Base-by-base conservation (phyloP, 257 asterid genomes). In the Paraleonurus japonicus region DNA sequence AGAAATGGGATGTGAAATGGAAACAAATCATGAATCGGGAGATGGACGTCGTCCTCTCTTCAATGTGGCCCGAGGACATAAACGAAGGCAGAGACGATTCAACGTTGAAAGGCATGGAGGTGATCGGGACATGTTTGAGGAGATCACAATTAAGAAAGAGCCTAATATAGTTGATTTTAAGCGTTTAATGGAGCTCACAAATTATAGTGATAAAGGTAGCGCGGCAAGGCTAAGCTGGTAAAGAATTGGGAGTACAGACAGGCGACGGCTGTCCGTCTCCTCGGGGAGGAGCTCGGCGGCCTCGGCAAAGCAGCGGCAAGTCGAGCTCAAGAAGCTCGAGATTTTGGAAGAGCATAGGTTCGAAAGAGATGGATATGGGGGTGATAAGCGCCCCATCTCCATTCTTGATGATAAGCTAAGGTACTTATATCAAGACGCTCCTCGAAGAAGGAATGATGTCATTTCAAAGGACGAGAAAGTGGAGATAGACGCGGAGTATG, bases 41-140 rank as follows among this genome's bases (percentile, higher is more conserved):
- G 35, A 87, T 83, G 95, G 98, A 92, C 59, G 57, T 85, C 17
- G 93, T 88, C 78, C 90, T 92, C n/a, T 78, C 95, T 13, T 92
- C 97, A 3, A 92, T 92, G 98, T 92, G 98, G 98, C 98, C 97
- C 1, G 97, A 92, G 65, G 95, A 88, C 75, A 88, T 90, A 62
- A 92, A 88, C 20, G 96, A 87, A 67, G 96, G 86, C 1, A 93
- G 4, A 80, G 88, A 39, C 97, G 88, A 58, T 92, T 92, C 88
- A 90, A 90, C 16, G 82, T 92, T 0, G 98, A 92, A 70, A 76
- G 77, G 63, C 98, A 96, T 15, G 83, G 87, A 16, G 84, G 79
- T 4, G 95, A 92, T 81, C 90, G 82, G 72, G 98, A 90, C 60
- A 92, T 92, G 98, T 80, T 92, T 59, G 88, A 90, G 72, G 93